Conservation (phyloP, 2,329 filamentous ascomycete species). For the Chaetoscypha palmicola region DNA sequence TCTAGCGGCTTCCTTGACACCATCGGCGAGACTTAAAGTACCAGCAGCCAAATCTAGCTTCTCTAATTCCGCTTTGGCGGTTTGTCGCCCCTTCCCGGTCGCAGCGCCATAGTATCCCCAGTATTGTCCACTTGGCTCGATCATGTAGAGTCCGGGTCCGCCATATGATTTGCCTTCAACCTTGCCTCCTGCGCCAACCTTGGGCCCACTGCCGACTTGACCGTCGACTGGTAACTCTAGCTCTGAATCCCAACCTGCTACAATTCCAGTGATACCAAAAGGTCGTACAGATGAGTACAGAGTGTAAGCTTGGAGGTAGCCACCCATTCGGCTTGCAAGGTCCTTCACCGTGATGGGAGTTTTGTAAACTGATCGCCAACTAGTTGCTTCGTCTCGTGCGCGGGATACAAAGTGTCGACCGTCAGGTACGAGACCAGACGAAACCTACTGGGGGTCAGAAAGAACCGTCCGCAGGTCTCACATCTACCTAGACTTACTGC, state of each 20-base stretch:
- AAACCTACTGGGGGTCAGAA: too few relatives aligned
- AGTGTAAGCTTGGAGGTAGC: slow-evolving; percentile 95
- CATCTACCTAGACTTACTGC: slow-evolving; percentile 79
- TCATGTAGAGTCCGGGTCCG: slow-evolving; percentile 95
- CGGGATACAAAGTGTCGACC: slow-evolving; percentile 91
- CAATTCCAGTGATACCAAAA: slow-evolving; percentile 91
- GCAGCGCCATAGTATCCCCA: slow-evolving; percentile 99
- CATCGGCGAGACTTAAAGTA: slow-evolving; percentile 72
- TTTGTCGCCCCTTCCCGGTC: slow-evolving; percentile 92
- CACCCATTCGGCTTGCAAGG: slow-evolving; percentile 86
- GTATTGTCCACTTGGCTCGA: slow-evolving; percentile 93
- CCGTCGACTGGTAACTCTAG: slow-evolving; percentile 80
- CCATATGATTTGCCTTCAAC: slow-evolving; percentile 68
- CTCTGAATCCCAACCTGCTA: slow-evolving; percentile 90
- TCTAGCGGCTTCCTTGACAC: slow-evolving; percentile 89
- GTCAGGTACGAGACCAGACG: slow-evolving; percentile 89
- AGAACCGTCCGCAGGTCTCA: too few relatives aligned
- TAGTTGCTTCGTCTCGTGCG: slow-evolving; percentile 85
- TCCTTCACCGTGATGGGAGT: slow-evolving; percentile 83
- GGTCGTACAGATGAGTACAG: slow-evolving; percentile 95
- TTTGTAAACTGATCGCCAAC: slow-evolving; percentile 92
- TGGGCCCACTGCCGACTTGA: slow-evolving; percentile 77
- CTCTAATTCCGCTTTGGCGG: slow-evolving; percentile 96
- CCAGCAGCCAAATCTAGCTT: slow-evolving; percentile 83
- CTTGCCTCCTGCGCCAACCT: slow-evolving; percentile 77